These are phyloP conservation scores for Tulasnella sp. DNA, from an alignment of 768 basidiomycete genomes.

Conservation along the genomic window DNA sequence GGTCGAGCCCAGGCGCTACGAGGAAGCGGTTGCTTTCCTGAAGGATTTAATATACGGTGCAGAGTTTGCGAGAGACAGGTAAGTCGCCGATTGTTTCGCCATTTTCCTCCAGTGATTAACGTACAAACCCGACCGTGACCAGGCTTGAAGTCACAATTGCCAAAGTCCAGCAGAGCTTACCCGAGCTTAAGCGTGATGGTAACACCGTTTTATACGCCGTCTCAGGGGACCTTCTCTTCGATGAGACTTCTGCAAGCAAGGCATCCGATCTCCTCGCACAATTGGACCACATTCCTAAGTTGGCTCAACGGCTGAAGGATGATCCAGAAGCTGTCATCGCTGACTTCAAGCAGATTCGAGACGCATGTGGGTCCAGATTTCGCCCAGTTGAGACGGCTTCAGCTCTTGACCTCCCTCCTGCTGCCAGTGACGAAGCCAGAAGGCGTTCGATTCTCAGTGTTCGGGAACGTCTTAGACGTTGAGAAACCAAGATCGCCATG, in stretches of 20 bases:
- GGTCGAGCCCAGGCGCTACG: conserved; percentile 77
- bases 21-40: conserved; percentile 79
- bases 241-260: conserved; percentile 64
- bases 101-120: neutral
- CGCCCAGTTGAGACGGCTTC: neutral
- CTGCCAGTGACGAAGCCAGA: conserved; percentile 74
- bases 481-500: conserved; percentile 69
- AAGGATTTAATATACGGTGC: conserved; percentile 72
- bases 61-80: conserved; percentile 78
- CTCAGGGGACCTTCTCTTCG: conserved; percentile 60
- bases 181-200: conserved; percentile 88
- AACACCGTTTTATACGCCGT: conserved; percentile 71
- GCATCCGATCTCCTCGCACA: conserved; percentile 66
- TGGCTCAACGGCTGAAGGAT: conserved; percentile 67
- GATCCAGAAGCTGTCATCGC: conserved; percentile 65
- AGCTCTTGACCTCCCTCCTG: conserved; percentile 1
- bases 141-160: conserved; percentile 82
- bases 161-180: conserved; percentile 84
- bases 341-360: conserved; percentile 71
- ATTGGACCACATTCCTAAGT: conserved; percentile 71
- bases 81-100: conserved; percentile 29
- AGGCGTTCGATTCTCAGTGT: conserved; percentile 81
- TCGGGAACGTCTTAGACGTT: conserved; percentile 75
- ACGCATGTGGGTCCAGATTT: conserved; percentile 48
- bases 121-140: neutral